Evolutionary conservation across 768 basidiomycete species (phyloP).

Genomic region (Trametopsis cervina): DNA sequence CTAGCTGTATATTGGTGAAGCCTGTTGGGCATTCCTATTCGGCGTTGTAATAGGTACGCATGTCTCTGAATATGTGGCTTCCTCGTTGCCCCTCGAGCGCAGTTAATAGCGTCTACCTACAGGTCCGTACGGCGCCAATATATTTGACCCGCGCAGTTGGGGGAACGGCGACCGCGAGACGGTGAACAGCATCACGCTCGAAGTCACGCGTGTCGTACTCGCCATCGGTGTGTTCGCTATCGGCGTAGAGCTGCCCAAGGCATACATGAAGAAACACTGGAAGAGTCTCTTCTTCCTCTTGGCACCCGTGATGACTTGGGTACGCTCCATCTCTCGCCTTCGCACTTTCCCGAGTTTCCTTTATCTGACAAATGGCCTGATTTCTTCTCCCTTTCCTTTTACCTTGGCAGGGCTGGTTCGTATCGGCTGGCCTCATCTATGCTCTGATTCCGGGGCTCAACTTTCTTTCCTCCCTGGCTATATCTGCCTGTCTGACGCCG

Average conservation of each 20-base stretch:
- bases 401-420: slow-evolving; percentile 77
- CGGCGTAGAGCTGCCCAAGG: slow-evolving; percentile 94
- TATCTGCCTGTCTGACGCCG: slow-evolving; percentile 89
- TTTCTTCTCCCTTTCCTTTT: slow-evolving; percentile 6
- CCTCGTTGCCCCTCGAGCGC: slow-evolving; percentile 3
- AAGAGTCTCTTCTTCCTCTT: slow-evolving; percentile 80
- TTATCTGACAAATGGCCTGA: slow-evolving; percentile 3
- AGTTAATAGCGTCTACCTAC: neutral
- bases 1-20: slow-evolving; percentile 91
- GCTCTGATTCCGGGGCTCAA: slow-evolving; percentile 84
- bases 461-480: slow-evolving; percentile 84
- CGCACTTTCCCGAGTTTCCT: neutral
- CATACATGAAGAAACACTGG: slow-evolving; percentile 94
- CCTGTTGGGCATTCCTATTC: slow-evolving; percentile 90
- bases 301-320: slow-evolving; percentile 79
- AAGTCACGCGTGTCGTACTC: slow-evolving; percentile 86
- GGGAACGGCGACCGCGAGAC: slow-evolving; percentile 36
- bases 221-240: slow-evolving; percentile 98
- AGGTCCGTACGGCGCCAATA: slow-evolving; percentile 78
- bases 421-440: slow-evolving; percentile 87
- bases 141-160: slow-evolving; percentile 83
- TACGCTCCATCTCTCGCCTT: slow-evolving; percentile 30
- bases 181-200: slow-evolving; percentile 78
- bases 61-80: slow-evolving; percentile 7
- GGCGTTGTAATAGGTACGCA: slow-evolving; percentile 81